phyloP scores from a whole-genome alignment of 2,329 filamentous ascomycete species.

The Claviceps africana region DNA sequence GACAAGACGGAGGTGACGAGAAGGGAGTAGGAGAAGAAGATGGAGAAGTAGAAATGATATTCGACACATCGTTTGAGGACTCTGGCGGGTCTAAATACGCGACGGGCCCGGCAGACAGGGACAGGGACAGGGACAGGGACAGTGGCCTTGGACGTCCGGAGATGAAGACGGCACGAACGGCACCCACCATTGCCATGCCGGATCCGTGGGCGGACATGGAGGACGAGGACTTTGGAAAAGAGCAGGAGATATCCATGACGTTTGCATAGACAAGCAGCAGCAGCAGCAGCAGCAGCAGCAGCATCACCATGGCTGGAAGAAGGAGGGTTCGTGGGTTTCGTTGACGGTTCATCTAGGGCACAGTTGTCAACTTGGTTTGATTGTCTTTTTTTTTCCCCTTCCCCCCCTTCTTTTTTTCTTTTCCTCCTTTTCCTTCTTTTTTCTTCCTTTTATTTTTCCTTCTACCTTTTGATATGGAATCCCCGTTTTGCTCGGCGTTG shows the following conservation, averaged over 20 bases:
- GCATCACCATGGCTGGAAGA: background rate
- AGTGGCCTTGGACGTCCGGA: conserved; percentile 15
- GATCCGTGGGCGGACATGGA: conserved; percentile 59
- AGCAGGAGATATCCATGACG: conserved; percentile 67
- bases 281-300: no score
- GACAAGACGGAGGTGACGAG: background rate
- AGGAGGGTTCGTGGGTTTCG: background rate
- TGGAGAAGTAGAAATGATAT: conserved; percentile 54
- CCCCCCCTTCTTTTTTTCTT: background rate
- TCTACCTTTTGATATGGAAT: background rate
- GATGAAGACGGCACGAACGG: conserved; percentile 28
- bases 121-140: conserved; percentile 19
- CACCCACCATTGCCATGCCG: conserved; percentile 34
- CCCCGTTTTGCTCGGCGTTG: background rate
- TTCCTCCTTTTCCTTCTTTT: background rate
- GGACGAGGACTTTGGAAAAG: conserved; percentile 55
- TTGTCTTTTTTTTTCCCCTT: background rate
- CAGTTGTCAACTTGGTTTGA: background rate
- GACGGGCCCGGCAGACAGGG: conserved; percentile 14
- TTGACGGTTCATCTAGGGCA: background rate
- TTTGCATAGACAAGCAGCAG: conserved; percentile 44
- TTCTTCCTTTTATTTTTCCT: background rate
- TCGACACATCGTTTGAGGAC: conserved; percentile 48
- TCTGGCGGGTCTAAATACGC: conserved; percentile 5
- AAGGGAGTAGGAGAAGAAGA: conserved; percentile 13